These are phyloP conservation scores for Fusarium aywerte DNA, from an alignment of 2,329 filamentous ascomycete genomes.

Conservation along the genomic window DNA sequence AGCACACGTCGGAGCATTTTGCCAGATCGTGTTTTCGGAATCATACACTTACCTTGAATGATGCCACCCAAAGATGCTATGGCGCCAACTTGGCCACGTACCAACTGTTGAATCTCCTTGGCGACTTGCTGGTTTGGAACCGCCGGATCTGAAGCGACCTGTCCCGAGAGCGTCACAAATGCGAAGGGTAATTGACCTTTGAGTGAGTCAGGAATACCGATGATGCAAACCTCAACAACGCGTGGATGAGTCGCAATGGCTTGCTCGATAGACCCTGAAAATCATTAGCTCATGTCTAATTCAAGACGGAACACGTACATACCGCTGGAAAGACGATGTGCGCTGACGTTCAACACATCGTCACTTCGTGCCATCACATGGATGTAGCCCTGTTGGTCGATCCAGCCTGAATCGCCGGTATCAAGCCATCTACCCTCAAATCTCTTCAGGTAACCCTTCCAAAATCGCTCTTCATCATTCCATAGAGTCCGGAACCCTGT, in stretches of 20 bases:
- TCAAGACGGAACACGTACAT: slow-evolving; percentile 45
- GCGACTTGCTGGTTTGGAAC: slow-evolving; percentile 58
- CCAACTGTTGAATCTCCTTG: slow-evolving; percentile 75
- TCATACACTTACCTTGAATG: slow-evolving; percentile 85
- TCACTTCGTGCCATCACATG: slow-evolving; percentile 75
- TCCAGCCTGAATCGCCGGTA: slow-evolving; percentile 88
- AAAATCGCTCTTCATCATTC: slow-evolving; percentile 87
- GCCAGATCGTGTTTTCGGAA: slow-evolving; percentile 90
- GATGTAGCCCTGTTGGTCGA: slow-evolving; percentile 78
- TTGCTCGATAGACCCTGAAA: slow-evolving; percentile 84
- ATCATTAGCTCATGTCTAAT: slow-evolving; percentile 10
- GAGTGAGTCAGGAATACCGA: slow-evolving; percentile 84
- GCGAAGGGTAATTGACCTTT: slow-evolving; percentile 95
- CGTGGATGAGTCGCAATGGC: slow-evolving; percentile 83
- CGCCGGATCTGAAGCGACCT: slow-evolving; percentile 62
- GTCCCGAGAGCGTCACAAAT: slow-evolving; percentile 71
- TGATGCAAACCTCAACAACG: slow-evolving; percentile 86
- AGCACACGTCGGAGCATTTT: slow-evolving; percentile 88
- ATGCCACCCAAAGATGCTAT: slow-evolving; percentile 89
- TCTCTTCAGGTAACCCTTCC: slow-evolving; percentile 82
- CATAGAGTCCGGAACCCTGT: slow-evolving; percentile 88
- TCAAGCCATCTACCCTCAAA: slow-evolving; percentile 88
- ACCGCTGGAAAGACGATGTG: slow-evolving; percentile 90
- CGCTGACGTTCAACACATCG: slow-evolving; percentile 96
- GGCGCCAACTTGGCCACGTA: slow-evolving; percentile 84